Conservation (phyloP, 306 rosid species). For the Corylus americana region DNA sequence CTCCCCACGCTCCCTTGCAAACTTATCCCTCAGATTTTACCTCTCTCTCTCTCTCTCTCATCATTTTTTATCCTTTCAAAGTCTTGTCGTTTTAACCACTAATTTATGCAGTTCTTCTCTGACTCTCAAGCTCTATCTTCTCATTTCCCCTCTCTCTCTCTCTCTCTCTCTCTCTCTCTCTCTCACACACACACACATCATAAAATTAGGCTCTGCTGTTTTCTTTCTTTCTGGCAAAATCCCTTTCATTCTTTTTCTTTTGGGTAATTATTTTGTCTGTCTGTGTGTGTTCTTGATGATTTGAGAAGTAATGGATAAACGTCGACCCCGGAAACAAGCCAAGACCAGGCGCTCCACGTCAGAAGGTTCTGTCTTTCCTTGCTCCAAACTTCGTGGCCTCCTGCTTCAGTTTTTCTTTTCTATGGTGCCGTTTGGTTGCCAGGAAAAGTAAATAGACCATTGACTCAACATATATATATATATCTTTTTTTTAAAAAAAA, state of each 20-base stretch:
- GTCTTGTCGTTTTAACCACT: neutral
- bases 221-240: neutral
- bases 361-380: slow-evolving; percentile 1
- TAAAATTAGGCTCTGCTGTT: neutral
- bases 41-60: neutral
- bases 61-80: neutral
- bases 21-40: neutral
- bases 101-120: neutral
- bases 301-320: slow-evolving; percentile 12
- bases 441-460: neutral
- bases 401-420: neutral
- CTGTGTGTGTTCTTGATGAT: neutral
- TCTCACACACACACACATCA: neutral
- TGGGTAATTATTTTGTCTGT: neutral
- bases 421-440: neutral
- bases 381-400: neutral
- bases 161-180: neutral
- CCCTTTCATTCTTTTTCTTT: neutral
- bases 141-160: neutral
- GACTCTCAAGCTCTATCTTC: neutral
- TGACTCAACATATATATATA: neutral
- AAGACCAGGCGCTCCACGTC: slow-evolving; percentile 1
- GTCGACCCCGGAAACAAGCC: slow-evolving; percentile 3
- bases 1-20: neutral
- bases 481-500: neutral